These are phyloP conservation scores for Ophiostoma quercus DNA, from an alignment of 2,329 filamentous ascomycete species.

Conservation along the genomic window DNA sequence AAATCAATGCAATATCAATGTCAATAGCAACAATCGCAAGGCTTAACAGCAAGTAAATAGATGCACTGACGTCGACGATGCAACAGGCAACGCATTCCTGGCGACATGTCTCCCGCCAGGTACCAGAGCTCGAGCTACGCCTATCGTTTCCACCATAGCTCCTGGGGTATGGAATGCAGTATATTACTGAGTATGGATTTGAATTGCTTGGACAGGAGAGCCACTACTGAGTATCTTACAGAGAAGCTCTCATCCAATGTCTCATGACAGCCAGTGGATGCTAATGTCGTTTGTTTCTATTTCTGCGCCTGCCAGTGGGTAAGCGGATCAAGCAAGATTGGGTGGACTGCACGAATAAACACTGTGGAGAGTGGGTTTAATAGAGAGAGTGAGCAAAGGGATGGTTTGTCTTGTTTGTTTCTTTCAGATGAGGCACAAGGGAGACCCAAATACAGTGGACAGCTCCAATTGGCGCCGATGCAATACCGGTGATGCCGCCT, in stretches of 20 bases:
- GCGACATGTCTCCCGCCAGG: neutral
- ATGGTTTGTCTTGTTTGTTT: neutral
- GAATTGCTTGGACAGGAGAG: neutral
- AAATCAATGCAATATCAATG: neutral
- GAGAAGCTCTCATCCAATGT: neutral
- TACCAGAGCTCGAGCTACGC: neutral
- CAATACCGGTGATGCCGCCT: neutral
- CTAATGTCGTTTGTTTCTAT: neutral
- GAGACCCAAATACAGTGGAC: neutral
- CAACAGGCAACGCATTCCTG: constrained; percentile 11
- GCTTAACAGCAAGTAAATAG: neutral
- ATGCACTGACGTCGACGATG: neutral
- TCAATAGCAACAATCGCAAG: neutral
- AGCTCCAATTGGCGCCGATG: neutral
- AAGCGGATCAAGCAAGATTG: neutral
- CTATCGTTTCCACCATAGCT: neutral
- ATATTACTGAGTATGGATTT: no score
- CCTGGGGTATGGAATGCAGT: neutral
- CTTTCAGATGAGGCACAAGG: neutral
- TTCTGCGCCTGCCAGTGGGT: neutral
- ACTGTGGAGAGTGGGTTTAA: neutral
- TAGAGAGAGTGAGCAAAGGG: neutral
- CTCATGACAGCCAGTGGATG: constrained; percentile 3
- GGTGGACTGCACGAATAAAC: neutral
- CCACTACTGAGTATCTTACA: no score